Evolutionary conservation across 2,329 filamentous ascomycete genomes (phyloP), one percentile per base, ranked within the genome.

Genomic region (Paecilomyces dactylethromorphus): DNA sequence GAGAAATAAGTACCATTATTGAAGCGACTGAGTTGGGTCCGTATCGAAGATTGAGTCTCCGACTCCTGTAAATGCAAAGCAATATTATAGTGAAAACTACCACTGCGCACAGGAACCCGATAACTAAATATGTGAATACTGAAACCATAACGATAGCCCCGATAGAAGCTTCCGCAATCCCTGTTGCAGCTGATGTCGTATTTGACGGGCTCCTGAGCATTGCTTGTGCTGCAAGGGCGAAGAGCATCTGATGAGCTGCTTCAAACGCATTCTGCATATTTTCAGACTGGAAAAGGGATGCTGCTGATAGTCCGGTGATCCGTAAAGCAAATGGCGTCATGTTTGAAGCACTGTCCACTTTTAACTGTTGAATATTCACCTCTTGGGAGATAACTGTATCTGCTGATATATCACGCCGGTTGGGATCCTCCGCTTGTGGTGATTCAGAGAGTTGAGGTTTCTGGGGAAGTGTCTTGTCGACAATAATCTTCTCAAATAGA

Each of bases 191-290:
- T 3, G n/a, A 5, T 5, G 4, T 21, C 11, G 21, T 53, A 10
- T 53, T 18, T 33, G 29, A 49, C 11, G 56, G 49, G n/a, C 12
- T 12, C 7, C 21, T 53, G 24, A 57, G n/a, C 3, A 57, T 13
- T 18, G 24, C 32, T 5, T 57, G 64, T 8, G 71, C 60, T 3
- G 71, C 71, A 3, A 63, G 13, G 0, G 75, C 62, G 51, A 82
- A 80, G 0, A 81, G 62, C 0, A 82, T 31, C 13, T 74, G 66
- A 56, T 81, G 79, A 0, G 76, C 76, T 1, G 67, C 65, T 29
- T 76, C 68, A 53, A 78, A 79, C 0, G 74, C 72, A 1, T 62
- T 31, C 0, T 66, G 63, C 0, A 81, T 58, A 0, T 59, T 60
- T 13, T 66, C 54, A 26, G 71, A 69, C 45, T 77, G 69, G 1